Percentiles rank a stretch among this genome's conserved stretches.
Conservation (phyloP, 2,329 filamentous ascomycete species). For the Tolypocladium ophioglossoides region DNA sequence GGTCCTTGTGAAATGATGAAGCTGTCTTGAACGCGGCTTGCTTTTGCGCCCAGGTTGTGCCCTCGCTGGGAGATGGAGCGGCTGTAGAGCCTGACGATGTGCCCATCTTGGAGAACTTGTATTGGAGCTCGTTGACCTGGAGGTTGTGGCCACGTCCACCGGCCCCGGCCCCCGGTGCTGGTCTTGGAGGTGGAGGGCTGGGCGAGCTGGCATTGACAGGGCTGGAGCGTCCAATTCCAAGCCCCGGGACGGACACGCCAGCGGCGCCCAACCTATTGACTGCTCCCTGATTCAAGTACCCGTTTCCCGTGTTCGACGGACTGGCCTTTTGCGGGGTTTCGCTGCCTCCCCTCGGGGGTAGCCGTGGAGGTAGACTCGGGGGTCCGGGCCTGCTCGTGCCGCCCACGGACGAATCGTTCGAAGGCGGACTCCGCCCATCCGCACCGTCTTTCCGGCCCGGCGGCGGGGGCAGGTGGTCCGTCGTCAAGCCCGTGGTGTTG, state of each 20-base stretch:
- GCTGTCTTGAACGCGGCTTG: constrained; percentile 54
- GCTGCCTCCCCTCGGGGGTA: constrained; percentile 6
- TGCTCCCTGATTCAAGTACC: constrained; percentile 43
- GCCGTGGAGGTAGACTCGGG: constrained; percentile 51
- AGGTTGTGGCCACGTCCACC: constrained; percentile 8
- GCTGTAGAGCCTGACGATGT: constrained; percentile 17
- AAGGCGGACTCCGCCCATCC: constrained; percentile 19
- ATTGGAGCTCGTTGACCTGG: constrained; percentile 57
- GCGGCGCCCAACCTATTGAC: constrained; percentile 57
- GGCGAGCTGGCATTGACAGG: constrained; percentile 16
- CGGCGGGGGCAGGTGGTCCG: constrained; percentile 59
- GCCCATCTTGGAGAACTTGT: constrained; percentile 49
- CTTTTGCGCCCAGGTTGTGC: constrained; percentile 55
- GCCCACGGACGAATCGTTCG: constrained; percentile 15
- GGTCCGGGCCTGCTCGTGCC: constrained; percentile 5
- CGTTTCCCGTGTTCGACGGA: constrained; percentile 1
- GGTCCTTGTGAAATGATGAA: constrained; percentile 47
- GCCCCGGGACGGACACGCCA: constrained; percentile 66
- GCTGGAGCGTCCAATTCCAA: constrained; percentile 53
- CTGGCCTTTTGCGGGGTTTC: neutral
- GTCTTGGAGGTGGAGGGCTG: constrained; percentile 15
- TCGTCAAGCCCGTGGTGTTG: constrained; percentile 62
- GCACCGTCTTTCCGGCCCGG: constrained; percentile 43
- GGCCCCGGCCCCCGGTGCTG: constrained; percentile 9
- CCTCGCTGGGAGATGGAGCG: constrained; percentile 24